Evolutionary conservation across 2,329 filamentous ascomycete species (phyloP).

Genomic region (Aurifilum marmelostoma): DNA sequence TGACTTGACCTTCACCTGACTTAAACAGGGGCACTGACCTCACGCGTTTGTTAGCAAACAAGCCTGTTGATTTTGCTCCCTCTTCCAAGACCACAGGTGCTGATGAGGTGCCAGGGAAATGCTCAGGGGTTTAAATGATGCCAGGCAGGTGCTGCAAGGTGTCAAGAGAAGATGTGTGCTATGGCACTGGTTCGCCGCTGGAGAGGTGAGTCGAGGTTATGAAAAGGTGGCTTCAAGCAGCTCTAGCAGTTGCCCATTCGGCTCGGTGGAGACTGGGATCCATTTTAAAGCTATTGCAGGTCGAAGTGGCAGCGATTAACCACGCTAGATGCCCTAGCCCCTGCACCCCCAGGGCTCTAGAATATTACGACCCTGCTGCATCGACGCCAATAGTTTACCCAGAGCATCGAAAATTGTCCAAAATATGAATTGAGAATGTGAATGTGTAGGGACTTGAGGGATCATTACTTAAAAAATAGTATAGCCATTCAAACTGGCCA

Average conservation of each 20-base stretch:
- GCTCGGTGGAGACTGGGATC: conserved; percentile 4
- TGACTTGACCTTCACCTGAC: conserved; percentile 5
- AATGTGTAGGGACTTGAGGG: background rate
- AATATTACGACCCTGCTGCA: background rate
- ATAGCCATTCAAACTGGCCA: too few species aligned
- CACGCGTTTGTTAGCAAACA: conserved; percentile 1
- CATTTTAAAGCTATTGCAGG: background rate
- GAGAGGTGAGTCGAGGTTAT: conserved; percentile 18
- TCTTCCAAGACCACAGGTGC: conserved; percentile 2
- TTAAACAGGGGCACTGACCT: conserved; percentile 14
- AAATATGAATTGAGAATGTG: background rate
- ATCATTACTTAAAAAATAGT: too few species aligned
- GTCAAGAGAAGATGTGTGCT: conserved; percentile 17
- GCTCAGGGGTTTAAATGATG: background rate
- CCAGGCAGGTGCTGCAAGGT: conserved; percentile 8
- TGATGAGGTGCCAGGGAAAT: conserved; percentile 1
- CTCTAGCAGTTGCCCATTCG: conserved; percentile 18
- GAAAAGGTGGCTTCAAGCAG: conserved; percentile 30
- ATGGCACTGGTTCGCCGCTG: conserved; percentile 11
- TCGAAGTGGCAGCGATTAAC: conserved; percentile 1
- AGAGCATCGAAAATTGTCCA: background rate
- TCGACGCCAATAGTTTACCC: background rate
- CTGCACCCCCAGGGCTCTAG: background rate
- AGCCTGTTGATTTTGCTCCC: background rate
- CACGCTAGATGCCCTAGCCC: conserved; percentile 13